Evolutionary conservation across 176 grass and related monocot species (phyloP), one percentile per base, ranked within the genome.

Genomic region (Olyra latifolia): DNA sequence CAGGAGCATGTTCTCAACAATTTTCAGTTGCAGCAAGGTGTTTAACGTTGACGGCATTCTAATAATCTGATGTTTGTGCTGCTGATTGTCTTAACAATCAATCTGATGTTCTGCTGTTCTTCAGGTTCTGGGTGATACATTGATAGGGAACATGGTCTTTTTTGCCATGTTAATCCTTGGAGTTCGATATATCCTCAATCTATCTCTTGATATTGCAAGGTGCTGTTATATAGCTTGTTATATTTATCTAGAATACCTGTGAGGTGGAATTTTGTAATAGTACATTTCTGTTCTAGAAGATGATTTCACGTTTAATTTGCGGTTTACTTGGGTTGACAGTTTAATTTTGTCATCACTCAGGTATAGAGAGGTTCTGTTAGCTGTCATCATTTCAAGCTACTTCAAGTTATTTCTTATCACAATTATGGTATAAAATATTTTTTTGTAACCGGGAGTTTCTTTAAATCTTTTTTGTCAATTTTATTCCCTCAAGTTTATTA

Each of bases 361-460:
- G 78, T 93, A 83, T 65, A 91, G 81, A 66, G 83, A 94, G 65
- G 71, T 95, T 85, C 30, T 95, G 11, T 81, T 91, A 23, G 88
- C 92, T 19, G 22, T 91, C 78, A 87, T 98, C 75, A 85, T 95
- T 89, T 98, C 92, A 52, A 95, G 90, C 84, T 98, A 98, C 78
- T 83, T 98, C 90, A 95, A 94, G 65, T 69, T 95, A 69, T 95
- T 89, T 85, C 90, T 93, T 56, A 77, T 95, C 15, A 84, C 88
- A 82, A 93, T 90, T 87, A 95, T 95, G 90, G 94, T 93, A 89
- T 80, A 15, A 16, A 32, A 62, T 15, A 44, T 74, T 50, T 50
- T 55, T 73, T 28, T 47, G 35, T 64, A 48, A 23, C 14, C 52
- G 53, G 3, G 17, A 63, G 62, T 78, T 67, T 48, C 54, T 80